These are phyloP conservation scores for Neurospora sp. DNA, from an alignment of 2,329 filamentous ascomycete species.

Conservation along the genomic window DNA sequence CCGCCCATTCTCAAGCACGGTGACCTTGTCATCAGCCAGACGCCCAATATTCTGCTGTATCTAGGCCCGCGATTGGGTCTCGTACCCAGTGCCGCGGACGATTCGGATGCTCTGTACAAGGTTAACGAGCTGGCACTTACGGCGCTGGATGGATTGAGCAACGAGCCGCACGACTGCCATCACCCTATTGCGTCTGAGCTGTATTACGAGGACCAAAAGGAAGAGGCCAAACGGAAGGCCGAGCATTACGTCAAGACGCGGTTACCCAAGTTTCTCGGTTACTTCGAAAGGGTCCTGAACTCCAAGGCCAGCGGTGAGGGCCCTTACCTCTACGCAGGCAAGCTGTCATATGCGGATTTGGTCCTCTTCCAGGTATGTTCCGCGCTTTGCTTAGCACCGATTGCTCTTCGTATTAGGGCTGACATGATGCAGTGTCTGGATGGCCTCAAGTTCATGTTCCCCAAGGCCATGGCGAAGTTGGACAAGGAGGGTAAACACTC, in stretches of 20 bases:
- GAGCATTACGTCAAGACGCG: conserved; percentile 49
- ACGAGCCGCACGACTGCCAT: conserved; percentile 67
- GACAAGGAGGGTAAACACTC: conserved; percentile 47
- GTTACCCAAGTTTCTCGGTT: conserved; percentile 63
- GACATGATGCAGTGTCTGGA: conserved; percentile 35
- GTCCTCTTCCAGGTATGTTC: conserved; percentile 58
- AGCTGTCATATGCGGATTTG: conserved; percentile 62
- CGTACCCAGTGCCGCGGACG: conserved; percentile 31
- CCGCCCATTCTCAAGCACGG: conserved; percentile 58
- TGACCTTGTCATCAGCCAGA: conserved; percentile 55
- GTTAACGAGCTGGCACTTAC: conserved; percentile 58
- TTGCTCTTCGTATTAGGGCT: conserved; percentile 1
- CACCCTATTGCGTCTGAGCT: conserved; percentile 52
- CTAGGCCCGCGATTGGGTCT: conserved; percentile 53
- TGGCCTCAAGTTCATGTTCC: conserved; percentile 58
- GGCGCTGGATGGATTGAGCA: conserved; percentile 58
- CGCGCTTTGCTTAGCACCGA: background rate
- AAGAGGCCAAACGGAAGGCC: conserved; percentile 49
- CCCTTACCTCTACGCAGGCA: conserved; percentile 56
- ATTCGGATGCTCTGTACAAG: conserved; percentile 38
- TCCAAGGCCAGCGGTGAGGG: conserved; percentile 46
- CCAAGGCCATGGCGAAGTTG: conserved; percentile 50
- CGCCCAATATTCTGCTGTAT: conserved; percentile 64
- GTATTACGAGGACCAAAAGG: conserved; percentile 70
- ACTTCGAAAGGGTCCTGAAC: conserved; percentile 57